These are phyloP conservation scores for Ophiostoma triangulosporum DNA, from an alignment of 2,329 filamentous ascomycete species.

Conservation along the genomic window DNA sequence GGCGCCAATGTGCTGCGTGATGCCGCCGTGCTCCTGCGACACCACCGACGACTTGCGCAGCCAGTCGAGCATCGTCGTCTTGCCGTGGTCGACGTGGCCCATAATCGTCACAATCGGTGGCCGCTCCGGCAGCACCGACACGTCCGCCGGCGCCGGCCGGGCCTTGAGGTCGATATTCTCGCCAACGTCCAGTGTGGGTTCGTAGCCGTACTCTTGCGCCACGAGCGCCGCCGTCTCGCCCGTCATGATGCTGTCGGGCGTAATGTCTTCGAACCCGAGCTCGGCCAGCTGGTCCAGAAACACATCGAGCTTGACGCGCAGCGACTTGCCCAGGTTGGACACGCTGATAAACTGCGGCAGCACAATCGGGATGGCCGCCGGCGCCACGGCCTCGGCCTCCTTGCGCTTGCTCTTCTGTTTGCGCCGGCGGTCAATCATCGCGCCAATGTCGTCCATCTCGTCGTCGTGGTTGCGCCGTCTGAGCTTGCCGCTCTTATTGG, in stretches of 20 bases:
- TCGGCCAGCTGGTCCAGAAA: conserved; percentile 68
- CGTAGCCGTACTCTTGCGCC: conserved; percentile 83
- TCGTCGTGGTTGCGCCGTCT: conserved; percentile 24
- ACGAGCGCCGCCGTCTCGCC: conserved; percentile 83
- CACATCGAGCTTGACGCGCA: conserved; percentile 55
- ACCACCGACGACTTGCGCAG: conserved; percentile 86
- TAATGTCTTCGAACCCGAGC: conserved; percentile 79
- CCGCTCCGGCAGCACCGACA: conserved; percentile 52
- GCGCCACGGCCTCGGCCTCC: conserved; percentile 25
- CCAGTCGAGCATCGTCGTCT: conserved; percentile 91
- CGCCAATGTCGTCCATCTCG: conserved; percentile 23
- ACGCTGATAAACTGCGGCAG: conserved; percentile 88
- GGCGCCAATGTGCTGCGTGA: conserved; percentile 96
- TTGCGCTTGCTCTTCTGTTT: conserved; percentile 29
- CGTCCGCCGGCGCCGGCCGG: conserved; percentile 55
- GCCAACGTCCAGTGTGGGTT: conserved; percentile 60
- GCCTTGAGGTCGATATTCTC: conserved; percentile 58
- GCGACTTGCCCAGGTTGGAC: conserved; percentile 60
- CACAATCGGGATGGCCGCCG: conserved; percentile 42
- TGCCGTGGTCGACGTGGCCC: conserved; percentile 97
- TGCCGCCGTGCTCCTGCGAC: conserved; percentile 85
- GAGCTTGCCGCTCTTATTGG: neutral
- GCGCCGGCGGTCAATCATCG: conserved; percentile 20
- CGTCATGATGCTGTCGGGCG: conserved; percentile 73
- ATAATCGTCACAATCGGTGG: conserved; percentile 97